Evolutionary conservation across 1,284 basidiomycete genomes (phyloP), one percentile per base, ranked within the genome.

Genomic region (Earliella scabrosa): DNA sequence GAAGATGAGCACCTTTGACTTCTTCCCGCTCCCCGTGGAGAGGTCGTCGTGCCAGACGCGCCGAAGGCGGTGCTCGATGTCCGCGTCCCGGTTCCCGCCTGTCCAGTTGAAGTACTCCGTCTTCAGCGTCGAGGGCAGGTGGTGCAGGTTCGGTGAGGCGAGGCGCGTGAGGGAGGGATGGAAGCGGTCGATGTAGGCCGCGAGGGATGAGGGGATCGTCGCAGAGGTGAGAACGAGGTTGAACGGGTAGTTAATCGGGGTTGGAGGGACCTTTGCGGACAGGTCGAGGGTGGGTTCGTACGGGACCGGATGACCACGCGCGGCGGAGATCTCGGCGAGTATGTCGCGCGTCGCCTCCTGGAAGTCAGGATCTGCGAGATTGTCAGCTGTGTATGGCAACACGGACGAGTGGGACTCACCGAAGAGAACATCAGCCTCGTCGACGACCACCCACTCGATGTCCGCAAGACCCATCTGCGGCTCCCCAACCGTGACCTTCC

Each of bases 401-500:
- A n/a, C n/a, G n/a, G n/a, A n/a, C n/a, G n/a, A n/a, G n/a, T n/a
- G n/a, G 32, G 41, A 74, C 82, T 55, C 60, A 90, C 92, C 92
- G 52, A 95, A 88, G n/a, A 95, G 76, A 29, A 95, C 85, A 68
- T 97, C 93, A 0, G 94, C 92, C 68, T 97, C 93, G 61, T 96
- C 93, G 2, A 95, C 77, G 1, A 95, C 79, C 6, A 96, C 84
- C 91, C 92, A 95, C 66, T 95, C 90, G 0, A 95, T 76, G 43
- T 82, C 79, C 48, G 77, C 78, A 21, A 92, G 71, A 1, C 82
- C 77, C 69, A 90, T 79, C 63, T 84, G 79, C 1, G 82, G 79
- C 43, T 79, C 71, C 8, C 76, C 77, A 18, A 77, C 64, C 49
- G 68, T 71, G 46, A 72, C 75, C 38, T 66, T 70, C 34, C 69